A percentile compares a stretch with the other conserved stretches of the same genome.
phyloP scores from a whole-genome alignment of 148 eudicot species.

The Amaranthus hypochondriacus region DNA sequence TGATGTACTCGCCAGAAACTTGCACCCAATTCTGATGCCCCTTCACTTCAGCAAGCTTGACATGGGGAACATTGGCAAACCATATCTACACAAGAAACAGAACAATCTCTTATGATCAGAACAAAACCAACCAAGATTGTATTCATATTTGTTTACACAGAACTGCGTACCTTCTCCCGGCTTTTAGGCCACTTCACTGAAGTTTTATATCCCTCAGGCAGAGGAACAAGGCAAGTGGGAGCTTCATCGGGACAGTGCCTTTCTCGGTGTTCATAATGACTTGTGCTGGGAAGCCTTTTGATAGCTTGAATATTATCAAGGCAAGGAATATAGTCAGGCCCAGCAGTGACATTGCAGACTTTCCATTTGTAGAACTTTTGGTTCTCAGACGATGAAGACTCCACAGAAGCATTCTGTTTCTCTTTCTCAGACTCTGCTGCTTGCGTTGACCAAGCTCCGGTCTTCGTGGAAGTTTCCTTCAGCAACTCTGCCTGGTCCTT shows the following conservation, averaged over 20 bases:
- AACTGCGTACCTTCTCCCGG: conserved; percentile 52
- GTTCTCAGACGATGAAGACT: conserved; percentile 18
- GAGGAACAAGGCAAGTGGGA: conserved; percentile 58
- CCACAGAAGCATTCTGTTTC: conserved; percentile 39
- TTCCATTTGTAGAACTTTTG: conserved; percentile 33
- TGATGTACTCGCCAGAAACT: conserved; percentile 54
- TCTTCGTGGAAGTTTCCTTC: conserved; percentile 42
- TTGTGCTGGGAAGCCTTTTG: conserved; percentile 36
- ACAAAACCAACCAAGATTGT: neutral
- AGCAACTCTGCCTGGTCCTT: conserved; percentile 33
- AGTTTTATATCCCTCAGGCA: conserved; percentile 58
- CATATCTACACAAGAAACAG: conserved; percentile 39
- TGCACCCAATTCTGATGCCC: conserved; percentile 80
- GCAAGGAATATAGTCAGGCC: conserved; percentile 79
- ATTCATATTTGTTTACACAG: neutral
- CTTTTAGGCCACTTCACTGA: conserved; percentile 62
- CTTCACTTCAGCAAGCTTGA: conserved; percentile 56
- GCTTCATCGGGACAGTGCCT: conserved; percentile 58
- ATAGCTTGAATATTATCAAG: conserved; percentile 57
- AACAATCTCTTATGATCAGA: neutral
- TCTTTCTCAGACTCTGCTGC: conserved; percentile 44
- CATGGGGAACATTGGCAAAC: conserved; percentile 63
- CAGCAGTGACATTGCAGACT: conserved; percentile 56
- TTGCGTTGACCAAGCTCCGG: conserved; percentile 53
- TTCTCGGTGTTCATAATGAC: conserved; percentile 63